phyloP scores from a whole-genome alignment of 73 alveolate genomes.

The Stentor coeruleus region DNA sequence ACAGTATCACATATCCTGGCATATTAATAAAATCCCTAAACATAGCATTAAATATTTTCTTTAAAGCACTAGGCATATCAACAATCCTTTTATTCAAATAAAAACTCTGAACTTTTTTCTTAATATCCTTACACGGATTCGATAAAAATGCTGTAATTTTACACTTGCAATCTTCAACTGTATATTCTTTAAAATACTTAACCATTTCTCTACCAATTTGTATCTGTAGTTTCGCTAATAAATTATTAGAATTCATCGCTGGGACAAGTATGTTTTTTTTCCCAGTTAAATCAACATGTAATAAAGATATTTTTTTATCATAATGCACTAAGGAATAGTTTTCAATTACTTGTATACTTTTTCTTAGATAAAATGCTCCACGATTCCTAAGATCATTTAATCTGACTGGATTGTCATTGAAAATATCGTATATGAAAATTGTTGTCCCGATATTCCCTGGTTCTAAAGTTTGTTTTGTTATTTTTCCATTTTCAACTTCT shows the following conservation, averaged over 20 bases:
- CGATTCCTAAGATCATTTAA: not conserved
- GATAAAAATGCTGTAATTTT: not conserved
- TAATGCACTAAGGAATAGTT: not conserved
- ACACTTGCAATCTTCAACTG: not conserved
- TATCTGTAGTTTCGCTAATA: not conserved
- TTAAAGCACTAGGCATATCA: slow-evolving; percentile 62
- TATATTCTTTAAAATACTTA: not conserved
- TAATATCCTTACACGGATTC: not conserved
- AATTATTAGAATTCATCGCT: not conserved
- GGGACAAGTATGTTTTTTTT: not conserved
- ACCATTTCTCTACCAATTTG: not conserved
- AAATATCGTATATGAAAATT: slow-evolving; percentile 58
- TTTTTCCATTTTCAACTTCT: slow-evolving; percentile 48
- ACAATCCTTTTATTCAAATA: slow-evolving; percentile 62
- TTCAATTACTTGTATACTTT: not conserved
- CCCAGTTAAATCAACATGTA: not conserved
- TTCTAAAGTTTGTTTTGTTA: slow-evolving; percentile 29
- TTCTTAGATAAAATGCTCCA: not conserved
- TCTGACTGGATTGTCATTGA: slow-evolving; percentile 76
- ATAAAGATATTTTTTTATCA: not conserved
- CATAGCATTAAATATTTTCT: slow-evolving; percentile 47
- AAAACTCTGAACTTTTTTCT: not conserved
- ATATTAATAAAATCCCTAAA: slow-evolving; percentile 62
- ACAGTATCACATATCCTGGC: slow-evolving; percentile 66
- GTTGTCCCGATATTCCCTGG: slow-evolving; percentile 68